Evolutionary conservation across 768 basidiomycete species (phyloP), one percentile per base, ranked within the genome.

Genomic region (Amanita inopinata): DNA sequence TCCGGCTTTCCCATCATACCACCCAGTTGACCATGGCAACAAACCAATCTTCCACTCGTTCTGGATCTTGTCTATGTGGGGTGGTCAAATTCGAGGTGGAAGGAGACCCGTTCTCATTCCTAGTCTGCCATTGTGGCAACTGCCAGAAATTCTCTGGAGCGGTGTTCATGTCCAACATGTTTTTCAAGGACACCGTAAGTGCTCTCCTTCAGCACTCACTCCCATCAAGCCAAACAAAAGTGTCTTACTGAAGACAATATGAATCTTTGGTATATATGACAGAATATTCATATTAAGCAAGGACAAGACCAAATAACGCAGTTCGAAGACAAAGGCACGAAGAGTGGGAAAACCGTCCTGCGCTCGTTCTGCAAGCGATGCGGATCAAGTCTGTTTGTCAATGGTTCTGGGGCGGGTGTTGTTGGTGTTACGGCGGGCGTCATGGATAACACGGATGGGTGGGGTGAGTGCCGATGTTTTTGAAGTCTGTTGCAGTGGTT

Each of bases 41-140:
- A 9, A 17, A 14, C 7, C 7, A 7, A 35, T 6, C 33, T 15
- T 22, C 31, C 5, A 12, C 8, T 17, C 45, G 31, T 24, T 19
- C 45, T 11, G 58, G 51, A 23, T 51, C 46, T 24, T 64, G 63
- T 36, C 51, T 63, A 3, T 64, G 63, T 44, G 52, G 50, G 19
- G 36, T 37, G 5, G 51, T 61, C n/a, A 50, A 49, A 19, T 59
- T 55, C 37, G 51, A 52, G 18, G 38, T 60, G 27, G 33, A 32
- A 10, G 59, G 55, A 11, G 56, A 62, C 28, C 63, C 61, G 7
- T 53, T 60, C 39, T 51, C 55, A 28, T 63, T 53, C 45, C 42
- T 52, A 3, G 46, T 63, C 4, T 65, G 61, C 38, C 60, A 63
- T 42, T 63, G 63, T 43, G 22, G 17, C 19, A 61, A 65, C 37